phyloP scores from a whole-genome alignment of 768 basidiomycete species.

The Tricholoma sp. region DNA sequence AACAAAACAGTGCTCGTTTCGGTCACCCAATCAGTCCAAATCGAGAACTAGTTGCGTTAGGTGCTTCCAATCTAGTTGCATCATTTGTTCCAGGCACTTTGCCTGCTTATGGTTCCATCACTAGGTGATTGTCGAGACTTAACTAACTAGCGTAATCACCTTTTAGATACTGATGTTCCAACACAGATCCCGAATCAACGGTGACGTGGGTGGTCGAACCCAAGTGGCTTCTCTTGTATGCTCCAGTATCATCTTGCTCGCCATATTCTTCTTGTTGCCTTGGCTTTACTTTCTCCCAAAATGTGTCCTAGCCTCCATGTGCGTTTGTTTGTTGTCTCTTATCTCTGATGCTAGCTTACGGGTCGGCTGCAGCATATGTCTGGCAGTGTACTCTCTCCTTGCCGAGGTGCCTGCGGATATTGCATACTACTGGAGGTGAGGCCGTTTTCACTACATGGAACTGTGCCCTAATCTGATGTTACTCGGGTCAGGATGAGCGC shows the following conservation, averaged over 20 bases:
- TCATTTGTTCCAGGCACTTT: slow-evolving; percentile 86
- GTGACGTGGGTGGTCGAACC: slow-evolving; percentile 80
- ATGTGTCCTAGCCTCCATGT: slow-evolving; percentile 88
- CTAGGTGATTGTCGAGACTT: slow-evolving; percentile 46
- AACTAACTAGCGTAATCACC: slow-evolving; percentile 2
- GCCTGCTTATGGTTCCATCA: slow-evolving; percentile 91
- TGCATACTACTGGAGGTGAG: slow-evolving; percentile 76
- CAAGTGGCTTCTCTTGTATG: slow-evolving; percentile 87
- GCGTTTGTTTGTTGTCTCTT: slow-evolving; percentile 21
- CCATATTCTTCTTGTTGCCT: slow-evolving; percentile 88
- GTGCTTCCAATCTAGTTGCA: slow-evolving; percentile 72
- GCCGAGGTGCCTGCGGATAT: slow-evolving; percentile 87
- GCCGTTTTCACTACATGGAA: neutral
- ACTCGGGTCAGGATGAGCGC: slow-evolving; percentile 63
- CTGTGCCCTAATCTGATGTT: neutral
- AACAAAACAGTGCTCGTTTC: slow-evolving; percentile 83
- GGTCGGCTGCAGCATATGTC: slow-evolving; percentile 52
- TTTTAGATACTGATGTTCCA: neutral
- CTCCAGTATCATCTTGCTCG: slow-evolving; percentile 67
- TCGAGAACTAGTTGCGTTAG: slow-evolving; percentile 91
- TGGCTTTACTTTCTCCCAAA: slow-evolving; percentile 85
- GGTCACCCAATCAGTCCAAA: slow-evolving; percentile 90
- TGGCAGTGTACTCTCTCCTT: slow-evolving; percentile 83
- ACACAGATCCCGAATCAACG: slow-evolving; percentile 80
- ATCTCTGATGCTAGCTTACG: neutral